Percentiles rank a stretch among this genome's conserved stretches.
phyloP scores from a whole-genome alignment of 192 early-diverging fungal species.

The Umbelopsis sp. region DNA sequence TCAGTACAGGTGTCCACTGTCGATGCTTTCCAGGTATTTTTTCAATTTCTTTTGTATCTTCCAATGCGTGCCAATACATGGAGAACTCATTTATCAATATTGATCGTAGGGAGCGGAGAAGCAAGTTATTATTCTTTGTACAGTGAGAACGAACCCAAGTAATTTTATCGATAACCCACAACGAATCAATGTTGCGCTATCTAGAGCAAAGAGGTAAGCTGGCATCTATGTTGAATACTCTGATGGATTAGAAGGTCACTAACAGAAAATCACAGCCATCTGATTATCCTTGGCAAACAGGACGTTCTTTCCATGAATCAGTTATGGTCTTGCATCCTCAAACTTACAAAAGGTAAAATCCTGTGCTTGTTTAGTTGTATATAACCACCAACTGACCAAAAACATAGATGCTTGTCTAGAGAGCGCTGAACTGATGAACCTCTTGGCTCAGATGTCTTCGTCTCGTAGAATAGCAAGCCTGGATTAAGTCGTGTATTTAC shows the following conservation, averaged over 20 bases:
- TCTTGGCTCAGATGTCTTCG: background rate
- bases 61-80: background rate
- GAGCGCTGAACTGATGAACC: background rate
- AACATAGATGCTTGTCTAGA: background rate
- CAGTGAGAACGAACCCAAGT: conserved; percentile 54
- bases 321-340: conserved; percentile 30
- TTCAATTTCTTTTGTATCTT: background rate
- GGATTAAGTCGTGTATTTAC: no score
- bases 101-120: conserved; percentile 69
- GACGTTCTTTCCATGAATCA: conserved; percentile 32
- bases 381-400: no score
- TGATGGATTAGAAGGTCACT: background rate
- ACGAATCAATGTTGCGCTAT: conserved; percentile 76
- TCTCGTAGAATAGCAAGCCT: background rate
- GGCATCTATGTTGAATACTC: background rate
- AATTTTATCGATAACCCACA: conserved; percentile 69
- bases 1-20: conserved; percentile 61
- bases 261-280: conserved; percentile 41
- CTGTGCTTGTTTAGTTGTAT: background rate
- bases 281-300: conserved; percentile 61
- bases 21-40: conserved; percentile 66
- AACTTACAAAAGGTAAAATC: background rate
- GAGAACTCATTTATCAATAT: background rate
- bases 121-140: conserved; percentile 72
- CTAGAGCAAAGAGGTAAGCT: conserved; percentile 64